Conservation (phyloP, 495 filamentous ascomycete species). For the Tuber brumale region DNA sequence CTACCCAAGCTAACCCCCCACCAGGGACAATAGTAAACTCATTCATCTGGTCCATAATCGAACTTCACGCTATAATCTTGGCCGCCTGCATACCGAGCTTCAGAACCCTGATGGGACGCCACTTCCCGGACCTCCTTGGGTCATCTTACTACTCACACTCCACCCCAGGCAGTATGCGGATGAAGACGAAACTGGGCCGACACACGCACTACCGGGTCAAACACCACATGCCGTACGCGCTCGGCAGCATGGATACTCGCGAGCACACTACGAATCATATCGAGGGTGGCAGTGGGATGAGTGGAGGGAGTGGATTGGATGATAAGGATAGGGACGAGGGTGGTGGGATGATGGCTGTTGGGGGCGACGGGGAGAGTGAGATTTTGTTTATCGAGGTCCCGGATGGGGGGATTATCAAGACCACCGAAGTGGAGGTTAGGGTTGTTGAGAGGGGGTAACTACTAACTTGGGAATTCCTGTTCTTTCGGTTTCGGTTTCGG, state of each 20-base stretch:
- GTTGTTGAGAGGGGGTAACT: not conserved
- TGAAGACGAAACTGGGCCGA: not conserved
- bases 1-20: not conserved
- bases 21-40: constrained; percentile 27
- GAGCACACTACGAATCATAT: not conserved
- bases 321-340: not conserved
- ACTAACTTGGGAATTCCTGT: not conserved
- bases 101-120: constrained; percentile 43
- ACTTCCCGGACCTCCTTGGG: constrained; percentile 43
- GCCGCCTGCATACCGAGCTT: constrained; percentile 51
- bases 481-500: not conserved
- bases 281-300: not conserved
- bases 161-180: not conserved
- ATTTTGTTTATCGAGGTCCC: not conserved
- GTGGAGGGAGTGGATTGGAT: not conserved
- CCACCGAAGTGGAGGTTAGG: constrained; percentile 1
- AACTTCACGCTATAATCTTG: constrained; percentile 49
- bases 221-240: not conserved
- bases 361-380: not conserved
- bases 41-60: constrained; percentile 49
- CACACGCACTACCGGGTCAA: not conserved
- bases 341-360: not conserved
- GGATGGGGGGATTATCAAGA: not conserved
- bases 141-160: constrained; percentile 8
- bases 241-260: not conserved